Percentiles rank a stretch among this genome's conserved stretches.
phyloP scores from a whole-genome alignment of 2,329 filamentous ascomycete genomes.

The Parasarocladium wereldwijsianum region DNA sequence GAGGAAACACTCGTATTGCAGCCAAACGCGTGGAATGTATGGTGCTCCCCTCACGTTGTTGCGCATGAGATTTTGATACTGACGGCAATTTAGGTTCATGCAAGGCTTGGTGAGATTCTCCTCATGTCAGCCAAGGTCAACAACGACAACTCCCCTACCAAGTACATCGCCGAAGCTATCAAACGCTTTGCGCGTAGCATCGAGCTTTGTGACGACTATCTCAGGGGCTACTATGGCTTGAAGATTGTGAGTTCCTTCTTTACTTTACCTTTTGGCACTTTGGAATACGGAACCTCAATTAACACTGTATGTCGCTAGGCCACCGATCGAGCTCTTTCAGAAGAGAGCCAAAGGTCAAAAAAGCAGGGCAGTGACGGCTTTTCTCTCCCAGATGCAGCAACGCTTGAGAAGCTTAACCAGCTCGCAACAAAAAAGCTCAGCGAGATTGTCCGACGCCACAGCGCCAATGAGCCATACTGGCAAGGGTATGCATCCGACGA shows the following conservation, averaged over 20 bases:
- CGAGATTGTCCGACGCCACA: slow-evolving; percentile 56
- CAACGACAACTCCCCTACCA: slow-evolving; percentile 24
- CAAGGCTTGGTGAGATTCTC: slow-evolving; percentile 68
- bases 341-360: slow-evolving; percentile 26
- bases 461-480: slow-evolving; percentile 49
- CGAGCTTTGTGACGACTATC: slow-evolving; percentile 84
- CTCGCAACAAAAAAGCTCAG: slow-evolving; percentile 58
- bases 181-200: slow-evolving; percentile 82
- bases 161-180: slow-evolving; percentile 55
- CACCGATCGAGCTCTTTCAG: slow-evolving; percentile 33
- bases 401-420: slow-evolving; percentile 54
- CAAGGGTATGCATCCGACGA: slow-evolving; percentile 59
- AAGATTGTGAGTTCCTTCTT: slow-evolving; percentile 45
- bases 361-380: slow-evolving; percentile 33
- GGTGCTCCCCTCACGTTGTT: slow-evolving; percentile 15
- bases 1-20: slow-evolving; percentile 80
- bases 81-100: slow-evolving; percentile 52
- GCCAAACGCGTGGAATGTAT: slow-evolving; percentile 90
- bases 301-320: slow-evolving; percentile 20
- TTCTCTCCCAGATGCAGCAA: slow-evolving; percentile 38
- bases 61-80: background rate
- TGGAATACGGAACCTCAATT: slow-evolving; percentile 1
- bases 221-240: slow-evolving; percentile 85
- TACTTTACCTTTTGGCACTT: background rate
- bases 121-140: slow-evolving; percentile 49